Percentiles rank a stretch among this genome's conserved stretches.
phyloP scores from a whole-genome alignment of 108 stramenopile species.

The Bacterosira constricta region DNA sequence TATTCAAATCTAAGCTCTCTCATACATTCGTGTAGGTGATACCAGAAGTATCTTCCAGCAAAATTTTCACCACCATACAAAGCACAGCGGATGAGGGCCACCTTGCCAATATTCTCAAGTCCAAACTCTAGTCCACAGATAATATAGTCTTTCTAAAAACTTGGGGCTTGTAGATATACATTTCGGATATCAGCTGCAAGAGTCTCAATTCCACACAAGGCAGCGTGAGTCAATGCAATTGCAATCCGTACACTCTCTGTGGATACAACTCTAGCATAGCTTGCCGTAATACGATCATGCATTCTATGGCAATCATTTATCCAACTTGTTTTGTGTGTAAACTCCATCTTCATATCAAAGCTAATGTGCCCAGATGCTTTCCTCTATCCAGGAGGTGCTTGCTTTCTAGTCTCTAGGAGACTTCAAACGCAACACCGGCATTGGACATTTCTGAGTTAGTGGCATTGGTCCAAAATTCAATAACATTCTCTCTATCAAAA shows the following conservation, averaged over 20 bases:
- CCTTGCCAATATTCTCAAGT: constrained; percentile 37
- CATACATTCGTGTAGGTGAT: constrained; percentile 29
- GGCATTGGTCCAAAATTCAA: constrained; percentile 7
- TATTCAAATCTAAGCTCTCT: too few species aligned
- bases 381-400: background rate
- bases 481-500: constrained; percentile 12
- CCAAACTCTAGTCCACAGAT: constrained; percentile 48
- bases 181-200: constrained; percentile 30
- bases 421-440: background rate
- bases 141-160: constrained; percentile 24
- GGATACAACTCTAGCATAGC: constrained; percentile 9
- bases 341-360: constrained; percentile 33
- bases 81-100: constrained; percentile 32
- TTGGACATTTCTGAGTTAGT: constrained; percentile 10
- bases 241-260: constrained; percentile 14
- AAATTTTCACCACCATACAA: constrained; percentile 46
- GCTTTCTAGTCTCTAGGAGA: background rate
- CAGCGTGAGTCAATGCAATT: constrained; percentile 4
- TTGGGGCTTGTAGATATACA: constrained; percentile 36
- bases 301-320: constrained; percentile 6
- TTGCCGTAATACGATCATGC: background rate
- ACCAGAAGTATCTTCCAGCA: constrained; percentile 34
- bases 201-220: constrained; percentile 6
- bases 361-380: constrained; percentile 12
- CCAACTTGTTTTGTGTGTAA: constrained; percentile 8